Conservation (phyloP, 2,329 filamentous ascomycete genomes). For the Dothistroma pini region DNA sequence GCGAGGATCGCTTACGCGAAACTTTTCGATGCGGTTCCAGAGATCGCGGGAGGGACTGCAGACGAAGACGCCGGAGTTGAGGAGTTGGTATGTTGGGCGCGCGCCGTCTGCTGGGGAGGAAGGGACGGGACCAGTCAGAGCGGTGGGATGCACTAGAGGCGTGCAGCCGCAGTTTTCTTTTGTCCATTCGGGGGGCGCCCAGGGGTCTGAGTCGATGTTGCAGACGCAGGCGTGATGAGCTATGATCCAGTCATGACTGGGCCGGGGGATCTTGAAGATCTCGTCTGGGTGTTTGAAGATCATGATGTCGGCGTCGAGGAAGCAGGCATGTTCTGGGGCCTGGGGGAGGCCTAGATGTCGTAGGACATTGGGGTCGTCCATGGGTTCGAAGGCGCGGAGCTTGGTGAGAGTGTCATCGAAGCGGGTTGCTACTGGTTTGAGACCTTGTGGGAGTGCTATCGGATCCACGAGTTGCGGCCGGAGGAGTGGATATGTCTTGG, state of each 20-base stretch:
- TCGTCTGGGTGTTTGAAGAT: slow-evolving; percentile 44
- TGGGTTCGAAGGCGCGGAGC: slow-evolving; percentile 50
- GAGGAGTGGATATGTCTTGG: slow-evolving; percentile 39
- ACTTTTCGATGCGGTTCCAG: slow-evolving; percentile 40
- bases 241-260: slow-evolving; percentile 40
- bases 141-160: slow-evolving; percentile 37
- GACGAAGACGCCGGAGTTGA: slow-evolving; percentile 53
- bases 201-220: slow-evolving; percentile 49
- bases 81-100: slow-evolving; percentile 36
- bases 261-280: slow-evolving; percentile 44
- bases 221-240: slow-evolving; percentile 53
- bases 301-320: slow-evolving; percentile 54
- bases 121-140: slow-evolving; percentile 35
- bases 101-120: slow-evolving; percentile 25
- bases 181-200: slow-evolving; percentile 50
- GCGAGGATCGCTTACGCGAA: slow-evolving; percentile 39
- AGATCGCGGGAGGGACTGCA: slow-evolving; percentile 44
- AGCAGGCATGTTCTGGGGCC: slow-evolving; percentile 42
- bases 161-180: slow-evolving; percentile 50
- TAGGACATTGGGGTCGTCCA: slow-evolving; percentile 14
- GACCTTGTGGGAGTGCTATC: slow-evolving; percentile 12
- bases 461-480: slow-evolving; percentile 35
- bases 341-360: not conserved
- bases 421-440: slow-evolving; percentile 45
- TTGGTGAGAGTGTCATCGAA: slow-evolving; percentile 56